Base-by-base conservation (phyloP, 495 filamentous ascomycete species). In the Cenococcum geophilum region DNA sequence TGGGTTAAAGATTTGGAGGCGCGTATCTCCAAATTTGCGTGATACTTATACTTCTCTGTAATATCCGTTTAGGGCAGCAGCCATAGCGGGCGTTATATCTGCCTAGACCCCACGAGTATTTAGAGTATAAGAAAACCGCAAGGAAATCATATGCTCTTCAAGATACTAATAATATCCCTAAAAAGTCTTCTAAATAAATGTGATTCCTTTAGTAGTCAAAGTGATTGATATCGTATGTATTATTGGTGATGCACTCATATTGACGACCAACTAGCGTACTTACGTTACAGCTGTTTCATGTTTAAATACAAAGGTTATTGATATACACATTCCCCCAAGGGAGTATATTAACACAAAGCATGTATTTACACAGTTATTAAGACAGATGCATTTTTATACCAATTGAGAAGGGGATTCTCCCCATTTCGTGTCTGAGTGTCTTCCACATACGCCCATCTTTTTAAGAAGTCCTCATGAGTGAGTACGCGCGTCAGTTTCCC, bases 361-460 rank as follows among this genome's bases (percentile, higher is more conserved):
- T 52, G 8, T 52, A 52, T 0, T 68, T 79, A 90, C 62, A 95
- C 83, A 59, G 89, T 95, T 58, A 85, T 86, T 81, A 97, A 80
- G 72, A 96, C 85, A 71, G 86, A 91, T 64, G 89, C 89, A 74
- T 95, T 97, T 76, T 89, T 88, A 72, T 96, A 98, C 92, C 92
- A 97, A 60, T 75, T 86, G 72, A 98, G 63, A 73, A 97, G 71
- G 48, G 95, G 95, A 72, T 96, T 97, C 78, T 98, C 93, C 11
- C 95, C 92, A 73, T 83, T 92, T 66, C 76, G 76, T 16, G 92
- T 96, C 77, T 88, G 80, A 11, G 91, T 97, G 66, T 93, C 89
- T 68, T 95, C 89, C 37, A 96, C 76, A 69, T 88, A 89, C 12
- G 92, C 91, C 91, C 95, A 96, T 20, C 87, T 78, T 50, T 74